Evolutionary conservation across 495 filamentous ascomycete species (phyloP).

Genomic region (Lindgomyces ingoldianus): DNA sequence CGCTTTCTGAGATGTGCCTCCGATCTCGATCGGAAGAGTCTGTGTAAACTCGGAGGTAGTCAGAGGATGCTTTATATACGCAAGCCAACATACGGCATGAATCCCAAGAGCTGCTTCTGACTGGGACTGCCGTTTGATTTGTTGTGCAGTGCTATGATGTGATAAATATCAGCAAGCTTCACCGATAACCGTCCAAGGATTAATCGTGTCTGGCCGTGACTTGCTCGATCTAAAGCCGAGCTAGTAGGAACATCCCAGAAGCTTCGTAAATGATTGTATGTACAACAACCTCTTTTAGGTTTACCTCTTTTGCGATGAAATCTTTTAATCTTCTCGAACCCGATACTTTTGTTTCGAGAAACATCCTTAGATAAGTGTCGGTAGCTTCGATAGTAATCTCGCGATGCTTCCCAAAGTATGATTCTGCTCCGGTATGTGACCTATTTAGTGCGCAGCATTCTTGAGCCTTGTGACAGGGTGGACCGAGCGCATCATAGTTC

Average conservation of each 20-base stretch:
- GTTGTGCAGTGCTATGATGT: neutral
- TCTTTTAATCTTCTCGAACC: neutral
- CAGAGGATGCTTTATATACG: conserved; percentile 3
- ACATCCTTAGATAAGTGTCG: neutral
- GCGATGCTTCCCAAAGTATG: neutral
- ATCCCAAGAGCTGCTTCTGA: neutral
- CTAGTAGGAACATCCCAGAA: conserved; percentile 7
- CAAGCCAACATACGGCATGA: neutral
- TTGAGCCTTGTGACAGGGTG: neutral
- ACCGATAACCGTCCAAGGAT: neutral
- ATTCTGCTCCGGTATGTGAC: neutral
- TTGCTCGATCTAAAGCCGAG: neutral
- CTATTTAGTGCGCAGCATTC: neutral
- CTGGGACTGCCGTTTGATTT: neutral
- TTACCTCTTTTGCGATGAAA: neutral
- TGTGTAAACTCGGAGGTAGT: neutral
- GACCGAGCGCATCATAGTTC: neutral
- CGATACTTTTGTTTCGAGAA: neutral
- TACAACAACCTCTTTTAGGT: neutral
- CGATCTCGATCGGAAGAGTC: neutral
- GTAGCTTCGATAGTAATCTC: neutral
- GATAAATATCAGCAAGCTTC: neutral
- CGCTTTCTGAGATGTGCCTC: neutral
- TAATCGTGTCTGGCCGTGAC: neutral
- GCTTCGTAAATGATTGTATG: neutral